Conservation (phyloP, 164 flowering plant species). For the Nelumbo lutea region DNA sequence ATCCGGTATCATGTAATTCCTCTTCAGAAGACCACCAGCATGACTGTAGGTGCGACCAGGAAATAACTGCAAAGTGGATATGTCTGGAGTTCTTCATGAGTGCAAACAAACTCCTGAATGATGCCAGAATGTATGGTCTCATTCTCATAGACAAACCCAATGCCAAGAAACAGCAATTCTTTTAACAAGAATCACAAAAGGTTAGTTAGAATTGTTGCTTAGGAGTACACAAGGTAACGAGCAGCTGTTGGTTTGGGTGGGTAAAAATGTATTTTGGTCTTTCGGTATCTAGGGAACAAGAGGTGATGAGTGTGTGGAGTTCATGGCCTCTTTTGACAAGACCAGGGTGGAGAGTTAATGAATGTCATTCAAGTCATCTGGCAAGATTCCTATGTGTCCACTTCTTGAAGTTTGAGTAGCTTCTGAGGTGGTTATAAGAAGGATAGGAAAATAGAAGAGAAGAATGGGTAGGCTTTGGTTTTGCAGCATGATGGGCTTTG, state of each 20-base stretch:
- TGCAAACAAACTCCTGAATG: constrained; percentile 54
- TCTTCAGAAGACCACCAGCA: constrained; percentile 56
- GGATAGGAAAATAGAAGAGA: constrained; percentile 36
- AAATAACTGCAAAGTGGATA: constrained; percentile 47
- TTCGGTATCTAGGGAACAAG: constrained; percentile 30
- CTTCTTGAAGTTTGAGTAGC: constrained; percentile 60
- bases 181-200: constrained; percentile 27
- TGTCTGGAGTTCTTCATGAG: constrained; percentile 32
- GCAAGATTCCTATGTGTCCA: constrained; percentile 55
- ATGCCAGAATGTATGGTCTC: constrained; percentile 71
- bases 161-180: constrained; percentile 71
- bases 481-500: constrained; percentile 9
- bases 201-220: constrained; percentile 40
- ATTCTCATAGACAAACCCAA: constrained; percentile 72
- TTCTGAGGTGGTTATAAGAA: constrained; percentile 39
- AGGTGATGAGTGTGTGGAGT: constrained; percentile 25
- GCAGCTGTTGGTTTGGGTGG: constrained; percentile 47
- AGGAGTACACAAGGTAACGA: constrained; percentile 45
- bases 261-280: constrained; percentile 41
- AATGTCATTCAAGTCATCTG: constrained; percentile 65
- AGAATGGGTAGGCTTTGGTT: constrained; percentile 18
- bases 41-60: constrained; percentile 57
- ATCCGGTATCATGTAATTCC: constrained; percentile 70
- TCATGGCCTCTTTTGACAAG: constrained; percentile 32
- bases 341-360: constrained; percentile 60